Conservation (phyloP, 2,329 filamentous ascomycete genomes). For the Aphanocladium album region DNA sequence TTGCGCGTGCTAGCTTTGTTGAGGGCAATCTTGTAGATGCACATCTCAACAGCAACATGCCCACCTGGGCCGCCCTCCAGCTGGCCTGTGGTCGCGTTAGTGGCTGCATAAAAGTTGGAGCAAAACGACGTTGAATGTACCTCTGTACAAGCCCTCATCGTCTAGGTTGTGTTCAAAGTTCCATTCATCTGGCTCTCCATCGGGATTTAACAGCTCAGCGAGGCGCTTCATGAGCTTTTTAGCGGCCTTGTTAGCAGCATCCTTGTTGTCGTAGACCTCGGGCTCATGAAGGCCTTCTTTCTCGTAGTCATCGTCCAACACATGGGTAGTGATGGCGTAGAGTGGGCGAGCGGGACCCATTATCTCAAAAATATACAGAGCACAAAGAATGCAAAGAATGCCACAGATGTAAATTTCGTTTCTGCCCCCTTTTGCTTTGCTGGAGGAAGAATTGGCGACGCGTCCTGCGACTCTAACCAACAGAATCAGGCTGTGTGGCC, state of each 20-base stretch:
- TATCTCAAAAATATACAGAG: too few relatives aligned
- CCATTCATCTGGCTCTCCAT: not conserved
- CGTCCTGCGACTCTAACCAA: not conserved
- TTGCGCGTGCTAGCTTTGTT: constrained; percentile 1
- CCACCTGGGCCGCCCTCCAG: constrained; percentile 1
- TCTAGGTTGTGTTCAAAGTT: constrained; percentile 1
- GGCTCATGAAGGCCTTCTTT: constrained; percentile 8
- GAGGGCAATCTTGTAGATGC: constrained; percentile 2
- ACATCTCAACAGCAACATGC: constrained; percentile 3
- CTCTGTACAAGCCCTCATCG: constrained; percentile 10
- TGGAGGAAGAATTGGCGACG: not conserved
- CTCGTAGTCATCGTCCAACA: not conserved
- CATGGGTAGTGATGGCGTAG: not conserved
- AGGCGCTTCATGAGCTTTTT: constrained; percentile 1
- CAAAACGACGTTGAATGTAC: not conserved
- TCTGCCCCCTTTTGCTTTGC: too few relatives aligned
- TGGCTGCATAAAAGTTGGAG: not conserved
- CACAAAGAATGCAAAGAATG: not conserved
- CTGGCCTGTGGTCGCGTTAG: not conserved
- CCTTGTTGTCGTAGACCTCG: constrained; percentile 5
- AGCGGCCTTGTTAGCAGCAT: constrained; percentile 4
- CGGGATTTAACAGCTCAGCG: not conserved
- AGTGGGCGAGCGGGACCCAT: not conserved
- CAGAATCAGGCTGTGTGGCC: not conserved
- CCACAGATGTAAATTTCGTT: too few relatives aligned